phyloP scores from a whole-genome alignment of 495 filamentous ascomycete species.

The Penicillium ochrochloron region DNA sequence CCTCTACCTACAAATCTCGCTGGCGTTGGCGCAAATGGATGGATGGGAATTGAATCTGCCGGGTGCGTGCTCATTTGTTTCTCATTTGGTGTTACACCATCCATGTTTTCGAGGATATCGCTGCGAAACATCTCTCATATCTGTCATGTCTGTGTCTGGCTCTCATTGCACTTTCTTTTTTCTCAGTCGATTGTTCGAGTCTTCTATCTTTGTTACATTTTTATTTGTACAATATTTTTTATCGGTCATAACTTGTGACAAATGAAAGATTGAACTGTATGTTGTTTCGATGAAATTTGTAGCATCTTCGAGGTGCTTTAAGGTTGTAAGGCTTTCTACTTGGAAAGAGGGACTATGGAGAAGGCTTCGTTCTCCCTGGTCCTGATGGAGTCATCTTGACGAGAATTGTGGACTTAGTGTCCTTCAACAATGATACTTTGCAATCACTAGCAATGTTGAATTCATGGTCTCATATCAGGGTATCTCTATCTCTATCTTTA shows the following conservation, averaged over 20 bases:
- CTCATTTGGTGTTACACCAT: constrained; percentile 11
- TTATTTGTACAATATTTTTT: constrained; percentile 28
- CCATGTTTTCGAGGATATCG: constrained; percentile 1
- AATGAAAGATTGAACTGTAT: neutral
- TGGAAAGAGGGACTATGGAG: no score
- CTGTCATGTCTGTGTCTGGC: constrained; percentile 5
- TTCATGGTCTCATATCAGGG: neutral
- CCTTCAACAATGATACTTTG: no score
- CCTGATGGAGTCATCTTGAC: no score
- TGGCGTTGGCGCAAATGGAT: constrained; percentile 20
- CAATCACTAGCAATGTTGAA: neutral
- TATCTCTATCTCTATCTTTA: neutral
- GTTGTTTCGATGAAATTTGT: no score
- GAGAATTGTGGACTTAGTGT: neutral
- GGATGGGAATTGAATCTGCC: neutral
- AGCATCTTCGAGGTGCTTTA: neutral
- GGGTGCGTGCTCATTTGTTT: neutral
- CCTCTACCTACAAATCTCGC: constrained; percentile 11
- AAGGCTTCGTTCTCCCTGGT: no score
- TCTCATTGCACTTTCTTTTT: constrained; percentile 6
- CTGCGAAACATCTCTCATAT: neutral
- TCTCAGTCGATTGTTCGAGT: constrained; percentile 2
- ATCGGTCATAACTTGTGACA: constrained; percentile 10
- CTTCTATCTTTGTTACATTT: neutral
- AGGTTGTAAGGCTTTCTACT: no score